Evolutionary conservation across 139 green algal species (phyloP), one percentile per base, ranked within the genome.

Genomic region (Tetradesmus lagerheimii): DNA sequence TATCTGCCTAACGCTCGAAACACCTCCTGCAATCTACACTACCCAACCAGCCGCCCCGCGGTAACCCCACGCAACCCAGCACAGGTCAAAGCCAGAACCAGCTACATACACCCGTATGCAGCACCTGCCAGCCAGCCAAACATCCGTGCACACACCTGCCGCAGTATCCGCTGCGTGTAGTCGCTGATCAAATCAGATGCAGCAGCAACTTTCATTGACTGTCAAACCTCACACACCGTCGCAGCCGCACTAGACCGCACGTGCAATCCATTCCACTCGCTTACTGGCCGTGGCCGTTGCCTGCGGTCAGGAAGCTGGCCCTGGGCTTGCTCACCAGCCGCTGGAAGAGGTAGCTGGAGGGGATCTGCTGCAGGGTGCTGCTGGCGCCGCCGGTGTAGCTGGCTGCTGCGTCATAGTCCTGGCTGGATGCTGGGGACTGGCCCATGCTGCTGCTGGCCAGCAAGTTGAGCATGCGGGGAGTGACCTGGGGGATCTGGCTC

Each of bases 391-490:
- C 75, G 35, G 53, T 80, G 35, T 41, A 86, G 50, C 45, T 86
- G 35, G 50, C 35, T 0, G 47, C 27, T 11, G 37, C 86, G 14
- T 90, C 86, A 20, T 34, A 11, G 25, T 67, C 50, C 11, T 34
- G 15, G 75, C 75, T 80, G 67, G n/a, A 39, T 31, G 66, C 25
- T 53, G 62, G 45, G 43, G 29, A 35, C n/a, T 23, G 25, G n/a
- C 74, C 77, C 86, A 86, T 66, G 45, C 37, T 75, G 66, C 66
- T 91, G 14, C 18, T 80, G 12, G 93, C 85, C 71, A 95, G 90
- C 41, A 94, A 71, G 37, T 85, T 78, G 67, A 95, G 84, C 91
- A 94, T 93, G 20, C 93, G 92, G 8, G 94, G 92, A 1, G 93
- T 95, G 3, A 95, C 80, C 50, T 86, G 87, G 3, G 93, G 95